phyloP scores from a whole-genome alignment of 2,329 filamentous ascomycete genomes.

The Colletotrichum sublineola region DNA sequence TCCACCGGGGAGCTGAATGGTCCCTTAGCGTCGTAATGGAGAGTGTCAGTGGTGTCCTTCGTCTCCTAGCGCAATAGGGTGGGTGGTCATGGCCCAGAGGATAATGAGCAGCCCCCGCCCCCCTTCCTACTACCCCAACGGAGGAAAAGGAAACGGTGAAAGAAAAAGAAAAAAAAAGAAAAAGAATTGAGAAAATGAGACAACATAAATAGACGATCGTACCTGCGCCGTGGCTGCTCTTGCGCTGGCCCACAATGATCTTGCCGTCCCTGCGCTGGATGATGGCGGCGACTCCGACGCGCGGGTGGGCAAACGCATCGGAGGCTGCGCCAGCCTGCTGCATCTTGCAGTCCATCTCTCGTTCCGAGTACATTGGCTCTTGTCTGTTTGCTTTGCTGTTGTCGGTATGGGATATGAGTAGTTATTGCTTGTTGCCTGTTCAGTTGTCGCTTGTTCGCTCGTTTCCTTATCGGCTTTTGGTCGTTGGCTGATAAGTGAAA shows the following conservation, averaged over 20 bases:
- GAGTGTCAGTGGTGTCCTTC: background rate
- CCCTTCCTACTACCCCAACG: too few relatives aligned
- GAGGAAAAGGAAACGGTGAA: background rate
- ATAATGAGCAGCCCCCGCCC: too few relatives aligned
- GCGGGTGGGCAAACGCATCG: conserved; percentile 47
- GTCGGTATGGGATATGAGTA: too few relatives aligned
- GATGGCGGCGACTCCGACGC: conserved; percentile 64
- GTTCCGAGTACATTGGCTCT: background rate
- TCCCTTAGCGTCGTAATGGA: conserved; percentile 56
- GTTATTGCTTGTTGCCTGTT: too few relatives aligned
- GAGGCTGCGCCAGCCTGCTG: background rate
- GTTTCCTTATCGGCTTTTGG: too few relatives aligned
- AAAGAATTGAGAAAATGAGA: too few relatives aligned
- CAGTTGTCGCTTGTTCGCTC: too few relatives aligned
- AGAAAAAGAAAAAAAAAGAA: background rate
- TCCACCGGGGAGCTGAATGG: conserved; percentile 78
- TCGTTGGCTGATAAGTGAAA: too few relatives aligned
- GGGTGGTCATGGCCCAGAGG: too few relatives aligned
- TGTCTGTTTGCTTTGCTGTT: too few relatives aligned
- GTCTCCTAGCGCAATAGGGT: too few relatives aligned
- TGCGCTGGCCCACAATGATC: conserved; percentile 62
- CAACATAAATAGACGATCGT: conserved; percentile 27
- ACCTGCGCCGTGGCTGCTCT: conserved; percentile 65
- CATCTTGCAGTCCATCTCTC: background rate
- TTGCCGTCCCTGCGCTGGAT: conserved; percentile 58